Evolutionary conservation across 1,284 basidiomycete genomes (phyloP), one percentile per base, ranked within the genome.

Genomic region (Pseudomicrostroma phylloplanum): DNA sequence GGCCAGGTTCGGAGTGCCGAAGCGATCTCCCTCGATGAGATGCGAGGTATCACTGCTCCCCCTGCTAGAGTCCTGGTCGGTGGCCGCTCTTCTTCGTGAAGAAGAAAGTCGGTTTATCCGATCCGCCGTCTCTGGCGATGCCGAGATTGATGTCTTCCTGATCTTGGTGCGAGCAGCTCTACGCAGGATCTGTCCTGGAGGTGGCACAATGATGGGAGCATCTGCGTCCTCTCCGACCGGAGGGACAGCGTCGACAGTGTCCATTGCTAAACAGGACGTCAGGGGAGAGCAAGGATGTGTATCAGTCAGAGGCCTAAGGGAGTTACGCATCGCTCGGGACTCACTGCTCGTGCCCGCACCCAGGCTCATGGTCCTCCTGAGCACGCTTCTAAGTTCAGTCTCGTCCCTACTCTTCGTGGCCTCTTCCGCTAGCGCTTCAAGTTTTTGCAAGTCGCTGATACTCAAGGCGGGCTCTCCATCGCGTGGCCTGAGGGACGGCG

Each of bases 161-260:
- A 96, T 96, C 83, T 92, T 93, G 2, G 94, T 98, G 21, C 93
- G 87, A 8, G 91, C 92, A 12, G 91, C 87, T 54, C 94, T 88
- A 36, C 92, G 89, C 13, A 98, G 83, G 71, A 93, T 92, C 78
- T 89, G 88, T 13, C 90, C 90, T 1, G 90, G 91, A 55, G 88
- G 87, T 40, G 90, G 90, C 6, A 92, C 86, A 63, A 96, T 89
- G 71, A 96, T 89, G 26, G 92, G 93, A 25, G 86, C 84, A 80
- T 96, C 92, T 1, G 87, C 88, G 72, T 91, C 90, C 69, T 91
- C 53, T 41, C 56, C 26, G 36, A 53, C 58, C 30, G 58, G 23
- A 15, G 63, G 64, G 21, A 66, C 60, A 48, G 53, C 65, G 36
- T 67, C 65, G n/a, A 65, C 65, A 19, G 56, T 51, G 40, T 63